A percentile compares a stretch with the other conserved stretches of the same genome.
phyloP scores from a whole-genome alignment of 148 eudicot species.

The Polygonum aviculare region DNA sequence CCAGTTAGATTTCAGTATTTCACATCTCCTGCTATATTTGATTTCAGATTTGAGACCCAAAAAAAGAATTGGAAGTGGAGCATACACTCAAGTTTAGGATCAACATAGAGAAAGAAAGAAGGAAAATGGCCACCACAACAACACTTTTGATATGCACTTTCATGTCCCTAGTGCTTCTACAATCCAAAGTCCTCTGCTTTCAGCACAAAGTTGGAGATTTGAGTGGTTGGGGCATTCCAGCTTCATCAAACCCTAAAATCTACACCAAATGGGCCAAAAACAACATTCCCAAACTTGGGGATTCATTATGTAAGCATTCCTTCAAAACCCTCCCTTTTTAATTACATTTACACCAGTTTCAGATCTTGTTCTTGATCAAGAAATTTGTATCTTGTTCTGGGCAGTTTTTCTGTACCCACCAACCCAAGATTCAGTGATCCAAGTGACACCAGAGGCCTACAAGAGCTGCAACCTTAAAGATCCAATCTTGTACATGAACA shows the following conservation, averaged over 20 bases:
- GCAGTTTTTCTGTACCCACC: constrained; percentile 97
- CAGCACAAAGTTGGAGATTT: constrained; percentile 80
- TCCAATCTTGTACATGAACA: constrained; percentile 70
- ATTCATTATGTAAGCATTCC: constrained; percentile 66
- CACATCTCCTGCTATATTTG: constrained; percentile 1
- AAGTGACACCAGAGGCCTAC: constrained; percentile 51
- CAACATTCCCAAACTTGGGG: constrained; percentile 47
- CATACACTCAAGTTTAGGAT: background rate
- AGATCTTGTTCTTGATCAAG: constrained; percentile 5
- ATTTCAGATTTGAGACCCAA: background rate
- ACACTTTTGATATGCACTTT: constrained; percentile 18
- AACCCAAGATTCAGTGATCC: constrained; percentile 82
- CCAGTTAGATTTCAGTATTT: background rate
- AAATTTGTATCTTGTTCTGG: background rate
- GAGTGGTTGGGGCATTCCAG: constrained; percentile 64
- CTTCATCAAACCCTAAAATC: constrained; percentile 41
- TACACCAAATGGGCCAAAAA: constrained; percentile 60
- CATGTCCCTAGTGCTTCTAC: constrained; percentile 28
- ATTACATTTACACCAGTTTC: background rate
- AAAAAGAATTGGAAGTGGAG: background rate
- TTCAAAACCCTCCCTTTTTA: background rate
- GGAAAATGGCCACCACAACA: constrained; percentile 20
- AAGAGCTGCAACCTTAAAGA: constrained; percentile 55
- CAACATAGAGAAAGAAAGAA: constrained; percentile 3
- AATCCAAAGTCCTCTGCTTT: constrained; percentile 30